Evolutionary conservation across 805 yeast species (phyloP).

Genomic region (Blastobotrys robertii): DNA sequence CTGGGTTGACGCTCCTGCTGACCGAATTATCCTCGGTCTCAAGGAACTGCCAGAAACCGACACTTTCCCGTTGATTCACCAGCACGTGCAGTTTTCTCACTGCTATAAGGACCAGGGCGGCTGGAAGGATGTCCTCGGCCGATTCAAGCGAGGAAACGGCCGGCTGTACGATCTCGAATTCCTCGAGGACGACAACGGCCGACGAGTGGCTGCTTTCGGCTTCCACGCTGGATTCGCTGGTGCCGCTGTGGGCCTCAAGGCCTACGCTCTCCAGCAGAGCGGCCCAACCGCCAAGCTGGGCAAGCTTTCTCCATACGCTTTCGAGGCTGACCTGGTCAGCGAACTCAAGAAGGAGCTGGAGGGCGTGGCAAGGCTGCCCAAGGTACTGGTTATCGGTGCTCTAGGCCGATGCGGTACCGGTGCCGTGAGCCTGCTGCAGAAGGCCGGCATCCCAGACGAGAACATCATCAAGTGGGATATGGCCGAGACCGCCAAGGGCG

Average conservation of each 20-base stretch:
- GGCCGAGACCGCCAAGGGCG: slow-evolving; percentile 92
- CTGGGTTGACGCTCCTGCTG: slow-evolving; percentile 86
- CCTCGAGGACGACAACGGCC: slow-evolving; percentile 84
- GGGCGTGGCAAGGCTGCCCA: slow-evolving; percentile 52
- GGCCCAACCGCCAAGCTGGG: slow-evolving; percentile 65
- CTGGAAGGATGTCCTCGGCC: slow-evolving; percentile 80
- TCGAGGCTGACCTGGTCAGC: slow-evolving; percentile 63
- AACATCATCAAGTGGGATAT: slow-evolving; percentile 92
- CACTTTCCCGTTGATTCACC: slow-evolving; percentile 85
- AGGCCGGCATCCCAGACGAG: slow-evolving; percentile 79
- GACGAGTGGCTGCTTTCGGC: slow-evolving; percentile 99
- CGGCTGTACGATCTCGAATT: slow-evolving; percentile 89
- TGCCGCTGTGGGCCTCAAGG: slow-evolving; percentile 90
- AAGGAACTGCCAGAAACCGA: slow-evolving; percentile 91
- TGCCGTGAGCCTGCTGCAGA: slow-evolving; percentile 73
- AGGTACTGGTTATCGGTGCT: slow-evolving; percentile 87
- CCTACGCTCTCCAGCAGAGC: slow-evolving; percentile 87
- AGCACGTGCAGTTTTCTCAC: slow-evolving; percentile 97
- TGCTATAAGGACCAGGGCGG: slow-evolving; percentile 97
- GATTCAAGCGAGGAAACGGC: slow-evolving; percentile 92
- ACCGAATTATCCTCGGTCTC: slow-evolving; percentile 83
- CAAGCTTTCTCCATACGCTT: slow-evolving; percentile 73
- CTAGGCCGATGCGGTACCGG: slow-evolving; percentile 98
- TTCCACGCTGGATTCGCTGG: slow-evolving; percentile 99
- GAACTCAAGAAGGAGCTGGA: slow-evolving; percentile 35